Evolutionary conservation across 2,329 filamentous ascomycete species (phyloP).

Genomic region (Zymoseptoria tritici): DNA sequence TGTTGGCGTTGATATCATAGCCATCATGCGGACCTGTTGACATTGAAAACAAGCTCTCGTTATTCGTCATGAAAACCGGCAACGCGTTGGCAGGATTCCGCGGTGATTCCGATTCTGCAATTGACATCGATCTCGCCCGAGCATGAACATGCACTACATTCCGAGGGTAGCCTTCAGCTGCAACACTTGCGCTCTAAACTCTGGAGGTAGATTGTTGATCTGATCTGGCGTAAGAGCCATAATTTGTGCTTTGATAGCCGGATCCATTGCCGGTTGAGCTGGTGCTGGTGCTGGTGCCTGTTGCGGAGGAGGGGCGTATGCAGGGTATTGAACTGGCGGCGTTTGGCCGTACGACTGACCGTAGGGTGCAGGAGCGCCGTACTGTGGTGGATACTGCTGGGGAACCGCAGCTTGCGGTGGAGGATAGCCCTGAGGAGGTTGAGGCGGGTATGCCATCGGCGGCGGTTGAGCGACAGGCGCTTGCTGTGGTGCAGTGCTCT

Average conservation of each 20-base stretch:
- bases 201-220: constrained; percentile 60
- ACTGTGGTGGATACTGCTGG: constrained; percentile 16
- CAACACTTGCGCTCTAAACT: constrained; percentile 72
- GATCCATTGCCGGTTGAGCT: constrained; percentile 49
- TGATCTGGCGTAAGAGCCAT: constrained; percentile 71
- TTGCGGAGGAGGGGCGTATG: constrained; percentile 35
- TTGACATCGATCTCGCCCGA: not conserved
- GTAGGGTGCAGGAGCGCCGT: not conserved
- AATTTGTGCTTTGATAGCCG: constrained; percentile 72
- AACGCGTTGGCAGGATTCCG: not conserved
- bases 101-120: not conserved
- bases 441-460: constrained; percentile 19
- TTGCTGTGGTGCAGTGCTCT: constrained; percentile 26
- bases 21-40: not conserved
- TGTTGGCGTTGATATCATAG: not conserved
- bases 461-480: constrained; percentile 16
- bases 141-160: not conserved
- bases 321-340: constrained; percentile 36
- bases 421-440: constrained; percentile 21
- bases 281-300: constrained; percentile 36
- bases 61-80: not conserved
- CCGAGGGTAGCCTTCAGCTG: constrained; percentile 50
- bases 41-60: not conserved
- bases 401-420: constrained; percentile 10
- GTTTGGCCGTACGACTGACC: constrained; percentile 39